phyloP scores from a whole-genome alignment of 2,329 filamentous ascomycete species.

The Sporothrix sp. region DNA sequence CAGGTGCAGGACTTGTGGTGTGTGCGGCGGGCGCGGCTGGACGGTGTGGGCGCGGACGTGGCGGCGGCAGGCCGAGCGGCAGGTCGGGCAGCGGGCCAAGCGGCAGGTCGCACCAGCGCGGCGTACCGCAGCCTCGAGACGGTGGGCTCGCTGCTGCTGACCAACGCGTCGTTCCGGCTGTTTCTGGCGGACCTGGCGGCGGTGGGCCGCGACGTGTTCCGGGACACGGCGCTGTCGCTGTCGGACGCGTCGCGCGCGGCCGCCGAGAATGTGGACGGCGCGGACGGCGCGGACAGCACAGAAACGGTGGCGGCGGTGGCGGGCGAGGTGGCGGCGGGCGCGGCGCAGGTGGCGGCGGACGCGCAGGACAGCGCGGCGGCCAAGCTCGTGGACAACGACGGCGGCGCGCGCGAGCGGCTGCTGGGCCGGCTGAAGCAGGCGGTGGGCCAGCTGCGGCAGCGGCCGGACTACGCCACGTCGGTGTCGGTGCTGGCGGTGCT shows the following conservation, averaged over 20 bases:
- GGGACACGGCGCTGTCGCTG: conserved; percentile 72
- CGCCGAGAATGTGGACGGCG: conserved; percentile 55
- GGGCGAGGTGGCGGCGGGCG: conserved; percentile 43
- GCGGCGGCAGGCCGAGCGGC: conserved; percentile 54
- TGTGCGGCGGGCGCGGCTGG: conserved; percentile 53
- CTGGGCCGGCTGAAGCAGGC: conserved; percentile 67
- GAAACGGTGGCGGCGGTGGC: conserved; percentile 45
- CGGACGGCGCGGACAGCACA: neutral
- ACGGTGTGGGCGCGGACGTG: conserved; percentile 48
- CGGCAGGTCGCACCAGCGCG: conserved; percentile 56
- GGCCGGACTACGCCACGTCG: conserved; percentile 75
- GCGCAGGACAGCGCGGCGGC: conserved; percentile 62
- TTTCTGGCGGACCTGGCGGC: conserved; percentile 73
- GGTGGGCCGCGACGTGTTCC: conserved; percentile 74
- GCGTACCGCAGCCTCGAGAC: conserved; percentile 76
- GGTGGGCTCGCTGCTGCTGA: conserved; percentile 72
- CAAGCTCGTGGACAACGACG: conserved; percentile 63
- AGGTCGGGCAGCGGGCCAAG: conserved; percentile 40
- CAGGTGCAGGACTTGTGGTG: conserved; percentile 93
- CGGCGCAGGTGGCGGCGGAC: conserved; percentile 43
- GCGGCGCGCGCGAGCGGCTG: conserved; percentile 46
- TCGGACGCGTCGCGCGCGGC: conserved; percentile 66
- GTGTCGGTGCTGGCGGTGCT: conserved; percentile 69
- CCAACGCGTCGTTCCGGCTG: conserved; percentile 81
- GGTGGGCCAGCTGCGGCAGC: conserved; percentile 62